These are phyloP conservation scores for Saprolegnia parasitica DNA, from an alignment of 352 stramenopile genomes.

Conservation along the genomic window DNA sequence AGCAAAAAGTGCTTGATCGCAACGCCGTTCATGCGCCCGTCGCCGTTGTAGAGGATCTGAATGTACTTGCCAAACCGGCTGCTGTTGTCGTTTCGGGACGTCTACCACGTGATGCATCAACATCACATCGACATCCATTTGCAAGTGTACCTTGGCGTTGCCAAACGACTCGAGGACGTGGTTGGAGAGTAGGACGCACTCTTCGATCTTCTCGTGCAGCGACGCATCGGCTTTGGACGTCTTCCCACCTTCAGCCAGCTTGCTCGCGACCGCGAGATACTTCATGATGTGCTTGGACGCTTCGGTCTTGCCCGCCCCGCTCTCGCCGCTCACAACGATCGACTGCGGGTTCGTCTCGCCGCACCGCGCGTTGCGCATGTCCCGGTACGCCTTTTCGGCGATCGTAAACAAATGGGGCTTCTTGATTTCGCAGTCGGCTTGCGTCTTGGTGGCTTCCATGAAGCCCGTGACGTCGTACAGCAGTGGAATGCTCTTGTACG, in stretches of 20 bases:
- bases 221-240: conserved; percentile 14
- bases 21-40: conserved; percentile 68
- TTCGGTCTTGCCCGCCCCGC: conserved; percentile 91
- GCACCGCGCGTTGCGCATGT: conserved; percentile 57
- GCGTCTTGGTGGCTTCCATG: conserved; percentile 37
- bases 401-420: conserved; percentile 77
- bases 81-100: conserved; percentile 83
- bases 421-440: conserved; percentile 26
- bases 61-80: conserved; percentile 91
- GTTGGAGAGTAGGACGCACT: conserved; percentile 77
- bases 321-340: conserved; percentile 93
- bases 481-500: conserved; percentile 83
- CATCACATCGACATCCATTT: not conserved
- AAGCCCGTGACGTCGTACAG: conserved; percentile 75
- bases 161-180: conserved; percentile 81
- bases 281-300: conserved; percentile 93
- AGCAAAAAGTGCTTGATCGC: conserved; percentile 76
- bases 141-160: conserved; percentile 48
- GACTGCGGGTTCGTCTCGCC: conserved; percentile 68
- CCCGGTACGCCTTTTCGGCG: conserved; percentile 65
- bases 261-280: conserved; percentile 73
- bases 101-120: too few relatives aligned
- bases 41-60: conserved; percentile 72
- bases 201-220: conserved; percentile 70
- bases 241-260: conserved; percentile 32